phyloP scores from a whole-genome alignment of 768 basidiomycete genomes.

The Podaxis sp. region DNA sequence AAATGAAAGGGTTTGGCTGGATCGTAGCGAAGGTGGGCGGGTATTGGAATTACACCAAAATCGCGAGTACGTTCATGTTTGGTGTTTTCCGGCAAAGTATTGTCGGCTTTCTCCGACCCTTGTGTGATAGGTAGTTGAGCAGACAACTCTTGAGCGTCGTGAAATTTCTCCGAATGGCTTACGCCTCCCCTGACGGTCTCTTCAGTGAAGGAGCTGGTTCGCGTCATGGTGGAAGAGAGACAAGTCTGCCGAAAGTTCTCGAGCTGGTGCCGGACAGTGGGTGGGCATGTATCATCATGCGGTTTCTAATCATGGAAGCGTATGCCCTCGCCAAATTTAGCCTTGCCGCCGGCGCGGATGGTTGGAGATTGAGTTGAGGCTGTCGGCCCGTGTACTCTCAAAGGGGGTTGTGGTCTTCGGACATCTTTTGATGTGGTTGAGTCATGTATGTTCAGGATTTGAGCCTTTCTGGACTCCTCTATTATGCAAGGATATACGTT shows the following conservation, averaged over 20 bases:
- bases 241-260: background rate
- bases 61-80: slow-evolving; percentile 29
- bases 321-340: background rate
- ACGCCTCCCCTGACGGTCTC: background rate
- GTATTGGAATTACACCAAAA: slow-evolving; percentile 66
- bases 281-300: background rate
- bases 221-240: slow-evolving; percentile 4
- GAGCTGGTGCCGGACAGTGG: background rate
- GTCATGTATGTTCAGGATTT: background rate
- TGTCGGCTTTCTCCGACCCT: background rate
- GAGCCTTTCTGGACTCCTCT: no score
- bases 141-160: background rate
- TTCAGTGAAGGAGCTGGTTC: slow-evolving; percentile 8
- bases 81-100: background rate
- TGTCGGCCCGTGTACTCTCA: background rate
- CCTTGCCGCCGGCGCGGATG: background rate
- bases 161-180: background rate
- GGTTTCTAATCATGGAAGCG: background rate
- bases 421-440: background rate
- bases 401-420: background rate
- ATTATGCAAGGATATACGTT: no score
- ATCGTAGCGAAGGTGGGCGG: slow-evolving; percentile 47
- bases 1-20: slow-evolving; percentile 48
- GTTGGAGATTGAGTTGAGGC: background rate
- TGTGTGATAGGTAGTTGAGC: background rate